Evolutionary conservation across 2,329 filamentous ascomycete species (phyloP), one percentile per base, ranked within the genome.

Genomic region (Fusarium brachygibbosum): DNA sequence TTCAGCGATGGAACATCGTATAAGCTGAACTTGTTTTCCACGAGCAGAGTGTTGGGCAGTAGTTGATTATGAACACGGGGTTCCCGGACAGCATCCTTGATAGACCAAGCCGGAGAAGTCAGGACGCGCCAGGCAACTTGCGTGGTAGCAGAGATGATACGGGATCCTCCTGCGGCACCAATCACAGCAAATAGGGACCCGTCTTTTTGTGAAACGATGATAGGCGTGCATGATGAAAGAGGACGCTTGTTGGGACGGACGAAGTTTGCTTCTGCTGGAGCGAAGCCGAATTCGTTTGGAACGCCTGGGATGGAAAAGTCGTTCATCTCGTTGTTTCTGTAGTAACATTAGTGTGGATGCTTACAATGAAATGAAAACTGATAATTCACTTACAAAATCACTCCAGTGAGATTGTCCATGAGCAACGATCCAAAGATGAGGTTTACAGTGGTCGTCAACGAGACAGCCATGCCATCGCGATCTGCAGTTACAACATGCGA

Each of bases 381-480:
- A 78, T 84, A 8, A 79, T 82, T 82, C 4, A 69, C 78, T 58
- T 75, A 82, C 80, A 97, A 88, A 57, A 97, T 93, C 60, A 97
- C 86, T 19, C 94, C 94, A 0, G 93, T 94, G 71, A 91, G 86
- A 0, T 93, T 93, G 1, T 95, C 91, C 80, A 97, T 88, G 68
- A 97, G 79, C 21, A 89, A 85, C 29, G 90, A 91, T 45, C 95
- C 95, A 73, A 97, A 98, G 5, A 96, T 84, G 6, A 96, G 84
- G 79, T 98, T 98, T 58, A 98, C 84, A 0, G 95, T 98, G 1
- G 93, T 96, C 0, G 94, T 98, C 14, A 94, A 84, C 2, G 92
- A 91, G 35, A 97, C 86, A 3, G 93, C 89, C 78, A 97, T 84
- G 9, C 94, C 94, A 0, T 86, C 84, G 10, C 80, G 79, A 77